These are phyloP conservation scores for Aspergillus jensenii DNA, from an alignment of 2,329 filamentous ascomycete species.

Conservation along the genomic window DNA sequence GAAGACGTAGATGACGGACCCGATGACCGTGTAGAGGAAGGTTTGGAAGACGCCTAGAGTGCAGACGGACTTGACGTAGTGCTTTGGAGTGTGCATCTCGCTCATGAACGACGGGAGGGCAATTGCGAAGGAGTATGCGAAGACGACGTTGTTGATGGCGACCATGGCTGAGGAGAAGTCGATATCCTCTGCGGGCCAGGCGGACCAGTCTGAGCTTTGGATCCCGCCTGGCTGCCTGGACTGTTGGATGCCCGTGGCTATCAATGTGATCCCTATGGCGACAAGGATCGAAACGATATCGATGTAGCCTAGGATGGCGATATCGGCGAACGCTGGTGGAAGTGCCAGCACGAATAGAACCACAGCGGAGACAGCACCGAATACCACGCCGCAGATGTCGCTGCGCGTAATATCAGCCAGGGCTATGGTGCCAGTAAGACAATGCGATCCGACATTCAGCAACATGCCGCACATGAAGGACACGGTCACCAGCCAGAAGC, in stretches of 20 bases:
- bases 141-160: conserved; percentile 37
- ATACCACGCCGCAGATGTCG: conserved; percentile 43
- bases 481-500: conserved; percentile 43
- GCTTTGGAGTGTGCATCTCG: conserved; percentile 25
- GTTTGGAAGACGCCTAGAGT: conserved; percentile 20
- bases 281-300: conserved; percentile 36
- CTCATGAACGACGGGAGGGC: conserved; percentile 28
- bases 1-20: conserved; percentile 32
- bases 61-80: conserved; percentile 26
- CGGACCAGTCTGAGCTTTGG: conserved; percentile 28
- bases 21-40: conserved; percentile 24
- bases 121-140: conserved; percentile 45
- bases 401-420: conserved; percentile 43
- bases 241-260: conserved; percentile 32
- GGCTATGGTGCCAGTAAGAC: conserved; percentile 47
- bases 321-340: conserved; percentile 37
- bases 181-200: conserved; percentile 28
- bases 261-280: conserved; percentile 38
- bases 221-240: conserved; percentile 24
- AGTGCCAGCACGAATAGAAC: conserved; percentile 32
- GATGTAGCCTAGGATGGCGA: conserved; percentile 39
- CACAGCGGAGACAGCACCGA: conserved; percentile 43
- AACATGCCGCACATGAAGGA: conserved; percentile 45
- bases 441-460: conserved; percentile 45
- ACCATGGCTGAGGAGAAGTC: conserved; percentile 37